Evolutionary conservation across 805 yeast species (phyloP).

Genomic region (Saccharomycopsis sp.): DNA sequence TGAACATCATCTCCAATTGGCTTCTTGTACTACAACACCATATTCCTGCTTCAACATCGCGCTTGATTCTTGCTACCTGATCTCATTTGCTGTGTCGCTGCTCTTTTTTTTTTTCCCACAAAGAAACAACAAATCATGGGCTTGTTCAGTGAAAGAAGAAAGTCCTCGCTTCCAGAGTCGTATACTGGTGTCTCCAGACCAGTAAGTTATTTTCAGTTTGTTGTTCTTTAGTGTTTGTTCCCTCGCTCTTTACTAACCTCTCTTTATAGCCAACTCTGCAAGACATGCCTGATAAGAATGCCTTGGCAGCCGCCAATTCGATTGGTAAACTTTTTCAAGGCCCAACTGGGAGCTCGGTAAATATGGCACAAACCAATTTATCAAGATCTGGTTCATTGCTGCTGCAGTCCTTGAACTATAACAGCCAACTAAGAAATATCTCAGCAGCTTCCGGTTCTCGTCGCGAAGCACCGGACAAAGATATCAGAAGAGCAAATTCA

Average conservation of each 20-base stretch:
- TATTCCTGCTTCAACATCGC: not conserved
- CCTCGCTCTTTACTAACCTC: slow-evolving; percentile 4
- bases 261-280: slow-evolving; percentile 12
- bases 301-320: slow-evolving; percentile 20
- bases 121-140: too few species aligned
- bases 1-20: too few species aligned
- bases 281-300: slow-evolving; percentile 19
- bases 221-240: not conserved
- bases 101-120: too few species aligned
- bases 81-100: not conserved
- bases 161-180: slow-evolving; percentile 18
- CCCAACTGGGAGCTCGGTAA: slow-evolving; percentile 1
- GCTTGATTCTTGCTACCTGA: not conserved
- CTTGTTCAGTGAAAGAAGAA: slow-evolving; percentile 17
- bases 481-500: not conserved
- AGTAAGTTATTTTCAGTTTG: slow-evolving; percentile 2
- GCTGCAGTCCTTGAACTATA: slow-evolving; percentile 4
- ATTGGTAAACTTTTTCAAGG: slow-evolving; percentile 19
- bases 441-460: slow-evolving; percentile 2
- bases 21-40: too few species aligned
- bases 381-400: slow-evolving; percentile 5
- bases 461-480: too few species aligned
- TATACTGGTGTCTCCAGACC: slow-evolving; percentile 19
- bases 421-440: slow-evolving; percentile 5
- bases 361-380: not conserved